These are phyloP conservation scores for Carex cristatella DNA, from an alignment of 176 grass and related monocot species.

Conservation along the genomic window DNA sequence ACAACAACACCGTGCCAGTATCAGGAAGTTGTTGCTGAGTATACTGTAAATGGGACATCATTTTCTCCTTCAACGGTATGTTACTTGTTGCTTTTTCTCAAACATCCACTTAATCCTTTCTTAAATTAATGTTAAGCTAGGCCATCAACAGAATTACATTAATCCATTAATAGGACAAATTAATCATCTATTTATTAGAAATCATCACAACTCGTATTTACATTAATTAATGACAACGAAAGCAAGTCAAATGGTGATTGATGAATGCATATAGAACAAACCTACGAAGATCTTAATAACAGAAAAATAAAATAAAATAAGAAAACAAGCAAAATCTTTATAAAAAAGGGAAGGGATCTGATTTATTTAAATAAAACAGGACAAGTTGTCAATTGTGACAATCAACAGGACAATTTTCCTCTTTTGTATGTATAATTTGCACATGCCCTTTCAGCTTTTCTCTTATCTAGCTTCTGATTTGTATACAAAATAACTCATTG, in stretches of 20 bases:
- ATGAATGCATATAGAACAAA: constrained; percentile 5
- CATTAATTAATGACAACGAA: constrained; percentile 57
- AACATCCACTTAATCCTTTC: constrained; percentile 33
- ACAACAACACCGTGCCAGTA: constrained; percentile 35
- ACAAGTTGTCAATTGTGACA: not conserved
- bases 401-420: not conserved
- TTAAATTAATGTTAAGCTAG: constrained; percentile 51
- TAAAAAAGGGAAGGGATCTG: not conserved
- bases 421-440: not conserved
- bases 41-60: constrained; percentile 36
- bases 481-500: not conserved
- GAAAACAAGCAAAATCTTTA: not conserved
- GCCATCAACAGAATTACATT: constrained; percentile 50
- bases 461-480: not conserved
- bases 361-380: no score
- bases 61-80: constrained; percentile 29
- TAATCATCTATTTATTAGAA: not conserved
- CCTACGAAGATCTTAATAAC: not conserved
- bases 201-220: constrained; percentile 50
- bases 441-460: not conserved
- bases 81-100: not conserved
- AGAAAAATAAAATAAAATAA: not conserved
- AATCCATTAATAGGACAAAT: not conserved
- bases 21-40: constrained; percentile 36
- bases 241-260: constrained; percentile 44